phyloP scores from a whole-genome alignment of 2,329 filamentous ascomycete species.

The Hypoxylon sp. region DNA sequence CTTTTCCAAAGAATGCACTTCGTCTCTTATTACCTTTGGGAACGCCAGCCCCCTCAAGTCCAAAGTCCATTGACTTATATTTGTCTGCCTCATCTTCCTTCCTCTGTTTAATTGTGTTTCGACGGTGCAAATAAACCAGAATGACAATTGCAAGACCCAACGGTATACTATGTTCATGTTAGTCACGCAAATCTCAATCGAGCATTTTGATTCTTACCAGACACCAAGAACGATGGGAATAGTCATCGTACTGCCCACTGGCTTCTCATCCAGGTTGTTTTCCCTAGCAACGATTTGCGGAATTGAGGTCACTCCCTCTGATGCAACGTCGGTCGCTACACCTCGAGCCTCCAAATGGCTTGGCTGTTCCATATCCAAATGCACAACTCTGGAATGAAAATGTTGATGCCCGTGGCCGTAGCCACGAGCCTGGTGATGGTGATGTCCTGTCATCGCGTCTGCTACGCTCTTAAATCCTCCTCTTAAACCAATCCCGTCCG shows the following conservation, averaged over 20 bases:
- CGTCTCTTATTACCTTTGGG: conserved; percentile 55
- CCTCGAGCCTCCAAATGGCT: conserved; percentile 25
- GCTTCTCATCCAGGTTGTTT: conserved; percentile 66
- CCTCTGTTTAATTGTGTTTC: conserved; percentile 74
- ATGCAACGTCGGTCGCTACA: conserved; percentile 5
- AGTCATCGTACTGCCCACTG: conserved; percentile 63
- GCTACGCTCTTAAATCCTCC: conserved; percentile 20
- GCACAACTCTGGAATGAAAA: conserved; percentile 35
- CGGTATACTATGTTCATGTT: conserved; percentile 70
- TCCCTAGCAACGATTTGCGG: conserved; percentile 33
- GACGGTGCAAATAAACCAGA: conserved; percentile 79
- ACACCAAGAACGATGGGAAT: conserved; percentile 74
- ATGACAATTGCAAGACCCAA: conserved; percentile 71
- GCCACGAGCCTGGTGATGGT: conserved; percentile 37
- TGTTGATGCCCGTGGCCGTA: conserved; percentile 41
- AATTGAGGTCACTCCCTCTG: conserved; percentile 22
- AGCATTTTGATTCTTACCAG: conserved; percentile 64
- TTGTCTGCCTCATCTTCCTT: conserved; percentile 86
- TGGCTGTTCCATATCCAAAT: conserved; percentile 24
- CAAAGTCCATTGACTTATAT: conserved; percentile 92
- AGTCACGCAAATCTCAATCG: conserved; percentile 20
- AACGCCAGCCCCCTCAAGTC: conserved; percentile 65
- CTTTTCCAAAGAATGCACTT: conserved; percentile 59
- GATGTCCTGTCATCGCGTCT: conserved; percentile 36
- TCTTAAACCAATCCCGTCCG: conserved; percentile 3